Evolutionary conservation across 2,329 filamentous ascomycete species (phyloP).

Genomic region (Aspergillus pseudoglaucus): DNA sequence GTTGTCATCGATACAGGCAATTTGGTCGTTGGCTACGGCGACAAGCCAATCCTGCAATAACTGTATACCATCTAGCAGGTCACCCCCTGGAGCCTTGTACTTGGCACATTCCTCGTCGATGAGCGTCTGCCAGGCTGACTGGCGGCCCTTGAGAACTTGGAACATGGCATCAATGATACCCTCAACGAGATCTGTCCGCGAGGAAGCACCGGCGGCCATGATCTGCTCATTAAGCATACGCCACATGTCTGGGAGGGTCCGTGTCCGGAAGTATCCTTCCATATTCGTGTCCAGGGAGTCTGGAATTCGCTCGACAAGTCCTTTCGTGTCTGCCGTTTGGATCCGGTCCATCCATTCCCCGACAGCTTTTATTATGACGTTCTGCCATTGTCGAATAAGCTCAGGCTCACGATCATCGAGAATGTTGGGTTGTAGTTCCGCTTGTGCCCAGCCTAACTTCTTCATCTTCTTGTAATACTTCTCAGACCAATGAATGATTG

Average conservation of each 20-base stretch:
- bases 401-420: conserved; percentile 87
- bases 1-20: conserved; percentile 91
- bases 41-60: conserved; percentile 81
- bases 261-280: conserved; percentile 85
- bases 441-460: conserved; percentile 72
- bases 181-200: conserved; percentile 84
- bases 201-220: conserved; percentile 73
- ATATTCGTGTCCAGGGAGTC: conserved; percentile 81
- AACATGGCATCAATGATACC: conserved; percentile 97
- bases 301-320: conserved; percentile 70
- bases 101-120: conserved; percentile 76
- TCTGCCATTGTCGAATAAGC: conserved; percentile 85
- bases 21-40: conserved; percentile 95
- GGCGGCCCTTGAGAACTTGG: conserved; percentile 71
- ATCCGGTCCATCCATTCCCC: conserved; percentile 98
- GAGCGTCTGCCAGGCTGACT: conserved; percentile 79
- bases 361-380: conserved; percentile 89
- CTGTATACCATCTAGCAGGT: conserved; percentile 63
- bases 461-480: conserved; percentile 96
- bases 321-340: conserved; percentile 70
- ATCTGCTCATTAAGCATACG: conserved; percentile 94
- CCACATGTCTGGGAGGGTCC: conserved; percentile 91
- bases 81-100: conserved; percentile 53
- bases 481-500: conserved; percentile 90
- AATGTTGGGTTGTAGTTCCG: conserved; percentile 75